These are phyloP conservation scores for Paxillus ammoniavirescens DNA, from an alignment of 768 basidiomycete species.

Conservation along the genomic window DNA sequence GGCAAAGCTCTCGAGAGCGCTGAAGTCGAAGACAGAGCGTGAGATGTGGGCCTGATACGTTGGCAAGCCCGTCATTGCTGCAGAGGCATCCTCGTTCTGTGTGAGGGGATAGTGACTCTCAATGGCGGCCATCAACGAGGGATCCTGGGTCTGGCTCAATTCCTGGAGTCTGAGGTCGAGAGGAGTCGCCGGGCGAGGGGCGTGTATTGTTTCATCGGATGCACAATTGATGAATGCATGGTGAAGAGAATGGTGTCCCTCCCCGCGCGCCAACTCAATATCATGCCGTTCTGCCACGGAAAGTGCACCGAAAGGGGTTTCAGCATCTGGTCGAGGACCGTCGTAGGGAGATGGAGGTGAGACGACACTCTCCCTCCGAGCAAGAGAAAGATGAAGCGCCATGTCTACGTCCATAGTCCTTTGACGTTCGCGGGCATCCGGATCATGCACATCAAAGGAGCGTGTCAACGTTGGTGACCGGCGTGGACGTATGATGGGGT, in stretches of 20 bases:
- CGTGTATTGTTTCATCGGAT: conserved; percentile 4
- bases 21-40: conserved; percentile 68
- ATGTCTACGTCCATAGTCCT: conserved; percentile 93
- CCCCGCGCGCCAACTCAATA: conserved; percentile 39
- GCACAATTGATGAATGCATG: conserved; percentile 6
- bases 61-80: conserved; percentile 50
- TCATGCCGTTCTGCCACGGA: conserved; percentile 51
- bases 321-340: conserved; percentile 30
- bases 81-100: conserved; percentile 26
- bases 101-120: conserved; percentile 19
- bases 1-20: conserved; percentile 75
- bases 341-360: conserved; percentile 35
- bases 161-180: conserved; percentile 36
- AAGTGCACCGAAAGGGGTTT: conserved; percentile 39
- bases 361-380: conserved; percentile 60
- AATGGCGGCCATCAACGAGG: conserved; percentile 39
- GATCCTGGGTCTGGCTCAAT: conserved; percentile 47
- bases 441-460: conserved; percentile 67
- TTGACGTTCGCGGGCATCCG: conserved; percentile 81
- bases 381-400: conserved; percentile 77
- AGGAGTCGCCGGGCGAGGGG: conserved; percentile 6
- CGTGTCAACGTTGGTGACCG: conserved; percentile 63
- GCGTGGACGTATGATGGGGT: conserved; percentile 42
- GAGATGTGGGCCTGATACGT: conserved; percentile 65
- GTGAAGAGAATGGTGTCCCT: conserved; percentile 15